Conservation (phyloP, 805 yeast genomes). For the Kuraishia molischiana region DNA sequence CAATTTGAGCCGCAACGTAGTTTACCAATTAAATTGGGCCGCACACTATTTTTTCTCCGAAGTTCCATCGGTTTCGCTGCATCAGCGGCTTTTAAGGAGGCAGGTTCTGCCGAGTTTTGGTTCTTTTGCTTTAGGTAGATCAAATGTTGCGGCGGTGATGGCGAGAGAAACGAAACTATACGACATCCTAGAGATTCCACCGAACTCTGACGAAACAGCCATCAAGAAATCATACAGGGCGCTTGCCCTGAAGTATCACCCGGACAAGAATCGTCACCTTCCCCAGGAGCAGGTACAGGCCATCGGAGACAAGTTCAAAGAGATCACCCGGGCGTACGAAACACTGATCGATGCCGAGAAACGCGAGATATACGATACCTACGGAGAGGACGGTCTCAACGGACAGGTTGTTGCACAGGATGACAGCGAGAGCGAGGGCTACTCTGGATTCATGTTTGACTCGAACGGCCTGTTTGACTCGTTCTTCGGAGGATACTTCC, state of each 20-base stretch:
- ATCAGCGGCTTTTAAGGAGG: no score
- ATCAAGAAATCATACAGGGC: conserved; percentile 75
- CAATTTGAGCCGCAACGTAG: no score
- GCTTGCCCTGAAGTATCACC: conserved; percentile 65
- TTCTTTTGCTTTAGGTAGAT: no score
- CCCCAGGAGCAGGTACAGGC: conserved; percentile 33
- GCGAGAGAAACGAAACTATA: conserved; percentile 20
- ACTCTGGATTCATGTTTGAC: conserved; percentile 5
- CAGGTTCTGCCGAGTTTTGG: no score
- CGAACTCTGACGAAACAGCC: conserved; percentile 42
- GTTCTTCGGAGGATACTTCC: conserved; percentile 21
- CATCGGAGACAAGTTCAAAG: conserved; percentile 51
- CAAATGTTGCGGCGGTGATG: no score
- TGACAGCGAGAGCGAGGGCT: neutral
- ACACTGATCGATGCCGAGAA: conserved; percentile 36
- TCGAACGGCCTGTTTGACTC: conserved; percentile 20
- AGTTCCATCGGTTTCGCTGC: no score
- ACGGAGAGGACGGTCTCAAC: conserved; percentile 36
- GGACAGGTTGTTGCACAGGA: conserved; percentile 11
- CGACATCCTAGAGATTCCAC: conserved; percentile 45
- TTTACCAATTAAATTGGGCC: no score
- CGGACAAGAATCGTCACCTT: conserved; percentile 59
- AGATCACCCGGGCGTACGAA: conserved; percentile 59
- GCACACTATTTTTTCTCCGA: no score
- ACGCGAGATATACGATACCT: conserved; percentile 40